Evolutionary conservation across 2,329 filamentous ascomycete species (phyloP).

Genomic region (Acrocalymma vagum): DNA sequence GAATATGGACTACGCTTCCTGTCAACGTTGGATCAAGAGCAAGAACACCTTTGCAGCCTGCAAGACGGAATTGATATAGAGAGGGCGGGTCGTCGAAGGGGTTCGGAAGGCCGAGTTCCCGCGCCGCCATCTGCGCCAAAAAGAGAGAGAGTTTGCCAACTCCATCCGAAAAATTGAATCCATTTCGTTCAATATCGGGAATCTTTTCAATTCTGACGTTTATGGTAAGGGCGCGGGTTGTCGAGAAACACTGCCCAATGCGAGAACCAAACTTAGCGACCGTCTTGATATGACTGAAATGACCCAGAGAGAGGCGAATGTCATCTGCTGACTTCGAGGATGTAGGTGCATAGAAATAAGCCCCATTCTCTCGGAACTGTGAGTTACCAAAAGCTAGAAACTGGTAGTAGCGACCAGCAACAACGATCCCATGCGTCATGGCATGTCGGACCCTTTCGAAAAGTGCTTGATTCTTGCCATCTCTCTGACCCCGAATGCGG

Average conservation of each 20-base stretch:
- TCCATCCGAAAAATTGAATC: slow-evolving; percentile 85
- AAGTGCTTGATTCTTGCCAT: slow-evolving; percentile 60
- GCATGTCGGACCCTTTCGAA: slow-evolving; percentile 78
- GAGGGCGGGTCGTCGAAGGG: slow-evolving; percentile 70
- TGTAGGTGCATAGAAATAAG: slow-evolving; percentile 88
- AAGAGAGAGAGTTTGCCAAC: slow-evolving; percentile 90
- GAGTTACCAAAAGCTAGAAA: slow-evolving; percentile 97
- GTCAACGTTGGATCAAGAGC: slow-evolving; percentile 75
- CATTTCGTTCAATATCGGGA: slow-evolving; percentile 74
- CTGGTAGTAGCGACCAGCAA: slow-evolving; percentile 83
- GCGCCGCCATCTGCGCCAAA: slow-evolving; percentile 75
- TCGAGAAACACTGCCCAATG: slow-evolving; percentile 94
- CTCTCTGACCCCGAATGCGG: slow-evolving; percentile 37
- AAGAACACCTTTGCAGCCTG: slow-evolving; percentile 90
- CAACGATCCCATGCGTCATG: slow-evolving; percentile 78
- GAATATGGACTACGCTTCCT: slow-evolving; percentile 76
- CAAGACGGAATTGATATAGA: slow-evolving; percentile 89
- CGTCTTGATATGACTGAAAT: slow-evolving; percentile 80
- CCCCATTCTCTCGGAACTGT: slow-evolving; percentile 89
- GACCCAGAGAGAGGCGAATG: slow-evolving; percentile 87
- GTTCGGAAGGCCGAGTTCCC: slow-evolving; percentile 71
- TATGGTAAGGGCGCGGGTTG: slow-evolving; percentile 78
- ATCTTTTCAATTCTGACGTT: slow-evolving; percentile 67
- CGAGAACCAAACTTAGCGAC: slow-evolving; percentile 92
- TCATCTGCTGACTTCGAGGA: slow-evolving; percentile 72